These are phyloP conservation scores for Coriolopsis trogii DNA, from an alignment of 1,284 basidiomycete species.

Conservation along the genomic window DNA sequence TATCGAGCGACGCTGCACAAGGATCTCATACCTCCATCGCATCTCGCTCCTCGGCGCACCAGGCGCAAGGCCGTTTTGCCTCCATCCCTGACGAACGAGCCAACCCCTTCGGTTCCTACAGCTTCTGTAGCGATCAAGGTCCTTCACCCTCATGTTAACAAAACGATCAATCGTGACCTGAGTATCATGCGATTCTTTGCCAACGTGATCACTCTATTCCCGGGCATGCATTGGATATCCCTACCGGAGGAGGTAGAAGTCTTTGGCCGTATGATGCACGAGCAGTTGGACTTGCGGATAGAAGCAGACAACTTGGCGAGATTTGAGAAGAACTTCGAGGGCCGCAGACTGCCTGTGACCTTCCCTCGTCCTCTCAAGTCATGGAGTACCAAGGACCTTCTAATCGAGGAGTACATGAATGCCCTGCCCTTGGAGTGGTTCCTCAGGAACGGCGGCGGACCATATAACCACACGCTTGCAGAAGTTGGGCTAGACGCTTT, in stretches of 20 bases:
- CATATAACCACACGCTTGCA: slow-evolving; percentile 89
- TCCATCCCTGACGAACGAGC: slow-evolving; percentile 59
- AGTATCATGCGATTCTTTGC: slow-evolving; percentile 97
- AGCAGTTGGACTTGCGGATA: slow-evolving; percentile 89
- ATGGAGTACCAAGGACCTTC: slow-evolving; percentile 80
- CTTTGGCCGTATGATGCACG: slow-evolving; percentile 97
- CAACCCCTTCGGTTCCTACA: slow-evolving; percentile 70
- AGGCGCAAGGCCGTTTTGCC: slow-evolving; percentile 52
- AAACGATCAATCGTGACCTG: slow-evolving; percentile 87
- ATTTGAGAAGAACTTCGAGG: slow-evolving; percentile 88
- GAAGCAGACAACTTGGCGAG: slow-evolving; percentile 88
- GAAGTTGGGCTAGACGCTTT: slow-evolving; percentile 96
- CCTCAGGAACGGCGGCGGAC: slow-evolving; percentile 87
- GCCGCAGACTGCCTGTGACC: slow-evolving; percentile 78
- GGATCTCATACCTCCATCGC: slow-evolving; percentile 84
- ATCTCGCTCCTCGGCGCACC: slow-evolving; percentile 66
- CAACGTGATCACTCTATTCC: slow-evolving; percentile 74
- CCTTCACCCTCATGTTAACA: slow-evolving; percentile 84
- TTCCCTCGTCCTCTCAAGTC: slow-evolving; percentile 88
- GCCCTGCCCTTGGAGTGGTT: slow-evolving; percentile 92
- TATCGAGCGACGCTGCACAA: slow-evolving; percentile 86
- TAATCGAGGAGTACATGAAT: slow-evolving; percentile 94
- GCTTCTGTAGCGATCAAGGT: slow-evolving; percentile 95
- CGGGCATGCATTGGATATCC: slow-evolving; percentile 96
- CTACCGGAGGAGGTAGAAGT: slow-evolving; percentile 95